phyloP scores from a whole-genome alignment of 2,329 filamentous ascomycete genomes.

The Blastomyces gilchristii region DNA sequence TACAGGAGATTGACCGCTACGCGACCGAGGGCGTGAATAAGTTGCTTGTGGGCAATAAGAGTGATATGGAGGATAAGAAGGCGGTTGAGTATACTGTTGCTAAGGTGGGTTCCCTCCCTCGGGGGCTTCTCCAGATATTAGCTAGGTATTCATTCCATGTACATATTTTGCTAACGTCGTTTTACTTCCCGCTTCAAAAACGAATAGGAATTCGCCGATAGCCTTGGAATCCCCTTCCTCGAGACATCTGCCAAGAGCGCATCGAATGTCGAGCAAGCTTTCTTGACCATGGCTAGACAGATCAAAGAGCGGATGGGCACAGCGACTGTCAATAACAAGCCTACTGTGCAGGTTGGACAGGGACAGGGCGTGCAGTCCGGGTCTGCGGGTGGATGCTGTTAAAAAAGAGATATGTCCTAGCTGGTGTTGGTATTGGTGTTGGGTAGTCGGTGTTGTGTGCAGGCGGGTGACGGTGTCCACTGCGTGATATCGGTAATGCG shows the following conservation, averaged over 20 bases:
- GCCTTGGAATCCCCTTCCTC: conserved; percentile 96
- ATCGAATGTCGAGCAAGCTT: conserved; percentile 98
- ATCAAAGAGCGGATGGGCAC: conserved; percentile 99
- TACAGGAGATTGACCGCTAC: conserved; percentile 98
- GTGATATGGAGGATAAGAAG: conserved; percentile 99
- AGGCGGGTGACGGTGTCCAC: background rate
- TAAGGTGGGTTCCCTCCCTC: conserved; percentile 57
- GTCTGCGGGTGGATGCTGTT: conserved; percentile 83
- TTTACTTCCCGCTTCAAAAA: conserved; percentile 6
- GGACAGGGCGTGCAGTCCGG: conserved; percentile 88
- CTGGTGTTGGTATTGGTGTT: background rate
- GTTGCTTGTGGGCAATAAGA: conserved; percentile 98
- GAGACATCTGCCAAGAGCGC: conserved; percentile 99
- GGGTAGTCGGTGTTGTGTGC: background rate
- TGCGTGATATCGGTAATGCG: background rate
- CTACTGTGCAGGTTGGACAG: conserved; percentile 88
- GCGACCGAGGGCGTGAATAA: conserved; percentile 99
- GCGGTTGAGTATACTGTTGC: conserved; percentile 98
- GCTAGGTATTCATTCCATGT: background rate
- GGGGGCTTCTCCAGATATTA: background rate
- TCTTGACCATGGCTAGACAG: conserved; percentile 98
- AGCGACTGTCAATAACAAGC: conserved; percentile 95
- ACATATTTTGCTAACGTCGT: background rate
- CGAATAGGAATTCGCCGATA: conserved; percentile 89
- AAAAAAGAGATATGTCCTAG: conserved; percentile 45